Conservation (phyloP, 1,284 basidiomycete genomes). For the Leccinum fallax region DNA sequence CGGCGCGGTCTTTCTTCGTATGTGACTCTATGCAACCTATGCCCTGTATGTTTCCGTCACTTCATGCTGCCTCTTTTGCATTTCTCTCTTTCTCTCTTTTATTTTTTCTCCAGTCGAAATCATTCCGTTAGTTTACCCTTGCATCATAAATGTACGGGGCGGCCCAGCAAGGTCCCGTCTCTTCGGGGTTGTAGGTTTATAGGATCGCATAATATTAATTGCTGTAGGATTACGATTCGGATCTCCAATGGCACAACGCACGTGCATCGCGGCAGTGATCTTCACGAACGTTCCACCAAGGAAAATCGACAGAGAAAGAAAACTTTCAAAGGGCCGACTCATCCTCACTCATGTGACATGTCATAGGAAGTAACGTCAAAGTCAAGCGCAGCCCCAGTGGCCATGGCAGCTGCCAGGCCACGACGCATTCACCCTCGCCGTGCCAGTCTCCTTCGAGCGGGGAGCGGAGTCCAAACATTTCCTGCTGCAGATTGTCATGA, state of each 20-base stretch:
- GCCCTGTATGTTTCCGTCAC: slow-evolving; percentile 1
- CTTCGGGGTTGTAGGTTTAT: too few relatives aligned
- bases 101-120: neutral
- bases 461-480: too few relatives aligned
- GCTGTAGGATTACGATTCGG: slow-evolving; percentile 1
- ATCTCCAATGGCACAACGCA: neutral
- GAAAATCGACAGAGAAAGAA: neutral
- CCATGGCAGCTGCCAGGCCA: too few relatives aligned
- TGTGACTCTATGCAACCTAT: slow-evolving; percentile 12
- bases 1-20: neutral
- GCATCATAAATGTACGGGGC: neutral
- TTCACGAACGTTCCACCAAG: neutral
- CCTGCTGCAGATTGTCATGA: too few relatives aligned
- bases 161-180: too few relatives aligned
- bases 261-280: neutral
- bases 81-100: neutral
- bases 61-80: slow-evolving; percentile 4
- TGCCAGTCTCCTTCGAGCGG: too few relatives aligned
- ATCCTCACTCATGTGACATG: neutral
- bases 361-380: too few relatives aligned
- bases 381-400: too few relatives aligned
- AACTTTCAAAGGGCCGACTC: neutral
- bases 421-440: too few relatives aligned
- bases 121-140: slow-evolving; percentile 2
- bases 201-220: neutral